phyloP scores from a whole-genome alignment of 768 basidiomycete genomes.

The Favolaschia claudopus region DNA sequence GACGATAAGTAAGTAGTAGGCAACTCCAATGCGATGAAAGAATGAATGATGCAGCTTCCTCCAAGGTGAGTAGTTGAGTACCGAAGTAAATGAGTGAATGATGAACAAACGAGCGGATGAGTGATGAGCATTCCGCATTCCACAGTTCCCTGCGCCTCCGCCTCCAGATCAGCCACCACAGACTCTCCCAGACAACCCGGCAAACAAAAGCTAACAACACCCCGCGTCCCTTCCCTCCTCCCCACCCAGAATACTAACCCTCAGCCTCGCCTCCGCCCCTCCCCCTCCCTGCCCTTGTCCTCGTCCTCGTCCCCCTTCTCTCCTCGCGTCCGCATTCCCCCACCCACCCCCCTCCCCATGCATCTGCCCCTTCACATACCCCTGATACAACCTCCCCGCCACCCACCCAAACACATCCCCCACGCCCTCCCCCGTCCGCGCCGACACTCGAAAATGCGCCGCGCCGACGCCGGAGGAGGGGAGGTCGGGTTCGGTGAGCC shows the following conservation, averaged over 20 bases:
- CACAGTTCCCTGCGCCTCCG: too few relatives aligned
- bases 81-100: too few relatives aligned
- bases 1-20: too few relatives aligned
- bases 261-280: conserved; percentile 1
- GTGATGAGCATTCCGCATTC: too few relatives aligned
- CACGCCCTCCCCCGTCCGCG: conserved; percentile 81
- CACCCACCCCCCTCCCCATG: too few relatives aligned
- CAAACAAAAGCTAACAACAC: neutral
- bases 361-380: too few relatives aligned
- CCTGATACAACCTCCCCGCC: conserved; percentile 69
- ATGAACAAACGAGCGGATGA: too few relatives aligned
- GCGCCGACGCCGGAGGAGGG: conserved; percentile 54
- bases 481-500: conserved; percentile 26
- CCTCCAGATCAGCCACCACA: too few relatives aligned
- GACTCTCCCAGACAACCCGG: too few relatives aligned
- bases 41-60: too few relatives aligned
- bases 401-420: conserved; percentile 80
- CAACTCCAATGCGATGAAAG: too few relatives aligned
- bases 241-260: neutral
- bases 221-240: conserved; percentile 13
- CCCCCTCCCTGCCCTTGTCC: neutral
- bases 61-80: too few relatives aligned
- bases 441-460: conserved; percentile 76
- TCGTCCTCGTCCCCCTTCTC: conserved; percentile 5
- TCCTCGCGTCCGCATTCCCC: conserved; percentile 55